These are phyloP conservation scores for Fusarium acutatum DNA, from an alignment of 2,329 filamentous ascomycete species.

Conservation along the genomic window DNA sequence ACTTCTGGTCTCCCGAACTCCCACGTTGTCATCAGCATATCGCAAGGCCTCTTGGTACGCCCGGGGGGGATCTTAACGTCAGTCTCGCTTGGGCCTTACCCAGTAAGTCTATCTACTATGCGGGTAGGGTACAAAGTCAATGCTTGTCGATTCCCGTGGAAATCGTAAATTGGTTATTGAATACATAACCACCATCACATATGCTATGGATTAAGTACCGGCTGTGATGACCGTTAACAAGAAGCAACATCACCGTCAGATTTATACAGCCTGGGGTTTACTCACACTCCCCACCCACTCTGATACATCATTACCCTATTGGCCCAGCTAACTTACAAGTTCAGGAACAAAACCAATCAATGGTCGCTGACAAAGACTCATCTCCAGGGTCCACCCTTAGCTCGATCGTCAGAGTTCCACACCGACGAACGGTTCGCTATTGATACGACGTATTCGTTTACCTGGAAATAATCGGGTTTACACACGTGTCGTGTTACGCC, in stretches of 20 bases:
- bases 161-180: conserved; percentile 1
- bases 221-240: neutral
- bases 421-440: conserved; percentile 14
- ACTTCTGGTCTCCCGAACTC: neutral
- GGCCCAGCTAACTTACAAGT: conserved; percentile 16
- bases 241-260: neutral
- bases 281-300: conserved; percentile 13
- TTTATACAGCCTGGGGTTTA: conserved; percentile 13
- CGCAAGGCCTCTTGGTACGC: neutral
- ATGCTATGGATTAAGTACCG: neutral
- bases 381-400: conserved; percentile 25
- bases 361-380: conserved; percentile 9
- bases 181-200: neutral
- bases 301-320: neutral
- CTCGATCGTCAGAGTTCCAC: conserved; percentile 21
- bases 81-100: neutral
- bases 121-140: neutral
- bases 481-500: neutral
- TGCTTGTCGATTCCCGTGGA: neutral
- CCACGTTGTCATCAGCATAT: neutral
- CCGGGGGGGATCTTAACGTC: neutral
- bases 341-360: conserved; percentile 27
- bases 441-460: conserved; percentile 38
- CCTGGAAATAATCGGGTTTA: conserved; percentile 24
- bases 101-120: conserved; percentile 2